Base-by-base conservation (phyloP, 371 early-diverging fungal species). In the Rhizopus sp. region DNA sequence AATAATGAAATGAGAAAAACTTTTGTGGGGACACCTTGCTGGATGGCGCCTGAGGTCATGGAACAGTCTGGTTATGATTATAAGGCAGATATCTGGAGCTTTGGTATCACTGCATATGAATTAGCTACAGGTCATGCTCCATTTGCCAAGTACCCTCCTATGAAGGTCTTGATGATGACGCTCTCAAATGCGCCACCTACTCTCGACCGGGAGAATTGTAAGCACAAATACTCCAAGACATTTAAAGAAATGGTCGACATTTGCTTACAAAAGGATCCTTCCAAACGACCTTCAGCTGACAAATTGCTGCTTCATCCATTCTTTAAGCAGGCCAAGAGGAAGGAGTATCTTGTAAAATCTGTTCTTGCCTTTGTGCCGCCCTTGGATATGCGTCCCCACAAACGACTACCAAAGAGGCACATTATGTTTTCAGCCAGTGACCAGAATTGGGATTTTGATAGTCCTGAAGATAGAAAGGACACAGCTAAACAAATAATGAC, bases 41-140 rank as follows among this genome's bases (percentile, higher is more conserved):
- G 92, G 93, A 96, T 96, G 92, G 95, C 94, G 8, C 91, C 91
- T 10, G 91, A 87, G 57, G 87, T 90, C 6, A 85, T 88, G 86
- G 85, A 87, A 63, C 76, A 88, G 64, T 81, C 84, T 6, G 91
- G 88, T 7, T 94, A 96, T 70, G 90, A 92, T 62, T 89, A 83
- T 65, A 91, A 92, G 70, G 96, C 94, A 0, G 96, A 96, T 68
- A 93, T 93, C 53, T 96, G 95, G 93, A 88, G 89, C 55, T 92
- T 95, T 75, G 96, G 96, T 51, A 94, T 96, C 39, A 94, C 94
- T 7, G 87, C 91, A 0, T 72, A 94, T 40, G 96, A 96, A 65
- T 76, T 96, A 33, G 93, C 95, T 15, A 89, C 85, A 6, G 95
- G 95, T n/a, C 90, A 91, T 63, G 95, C 96, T 9, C 96, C 96